phyloP scores from a whole-genome alignment of 148 eudicot genomes.

The Chenopodium formosanum region DNA sequence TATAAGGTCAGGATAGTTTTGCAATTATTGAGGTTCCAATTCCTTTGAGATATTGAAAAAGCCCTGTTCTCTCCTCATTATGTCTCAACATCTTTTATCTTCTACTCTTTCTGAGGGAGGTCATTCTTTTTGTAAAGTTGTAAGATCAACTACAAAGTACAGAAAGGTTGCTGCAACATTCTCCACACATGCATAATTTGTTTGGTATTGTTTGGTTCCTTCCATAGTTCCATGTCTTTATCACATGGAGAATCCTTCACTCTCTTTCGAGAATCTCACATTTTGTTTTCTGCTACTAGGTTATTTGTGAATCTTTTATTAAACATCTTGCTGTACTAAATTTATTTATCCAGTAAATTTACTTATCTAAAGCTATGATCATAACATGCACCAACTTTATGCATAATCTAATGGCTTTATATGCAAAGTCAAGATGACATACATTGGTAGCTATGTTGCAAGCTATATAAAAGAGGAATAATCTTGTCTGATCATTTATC shows the following conservation, averaged over 20 bases:
- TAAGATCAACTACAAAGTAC: not conserved
- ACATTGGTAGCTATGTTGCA: not conserved
- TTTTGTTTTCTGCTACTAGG: no score
- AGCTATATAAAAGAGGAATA: not conserved
- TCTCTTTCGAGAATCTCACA: no score
- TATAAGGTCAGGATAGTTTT: not conserved
- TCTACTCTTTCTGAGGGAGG: not conserved
- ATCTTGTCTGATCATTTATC: not conserved
- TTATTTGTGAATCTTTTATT: not conserved
- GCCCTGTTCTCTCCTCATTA: not conserved
- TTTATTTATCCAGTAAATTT: not conserved
- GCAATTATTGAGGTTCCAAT: not conserved
- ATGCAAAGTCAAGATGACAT: not conserved
- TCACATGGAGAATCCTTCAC: not conserved
- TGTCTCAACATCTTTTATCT: not conserved
- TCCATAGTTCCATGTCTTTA: not conserved
- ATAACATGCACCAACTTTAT: not conserved
- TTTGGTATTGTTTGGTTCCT: no score
- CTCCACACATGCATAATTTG: not conserved
- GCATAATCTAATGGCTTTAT: not conserved
- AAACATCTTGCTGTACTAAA: not conserved
- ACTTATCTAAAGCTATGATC: not conserved
- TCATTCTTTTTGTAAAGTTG: no score
- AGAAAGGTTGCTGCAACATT: not conserved
- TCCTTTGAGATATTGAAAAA: not conserved